These are phyloP conservation scores for Cystobasidium sp. DNA, from an alignment of 1,284 basidiomycete species.

Conservation along the genomic window DNA sequence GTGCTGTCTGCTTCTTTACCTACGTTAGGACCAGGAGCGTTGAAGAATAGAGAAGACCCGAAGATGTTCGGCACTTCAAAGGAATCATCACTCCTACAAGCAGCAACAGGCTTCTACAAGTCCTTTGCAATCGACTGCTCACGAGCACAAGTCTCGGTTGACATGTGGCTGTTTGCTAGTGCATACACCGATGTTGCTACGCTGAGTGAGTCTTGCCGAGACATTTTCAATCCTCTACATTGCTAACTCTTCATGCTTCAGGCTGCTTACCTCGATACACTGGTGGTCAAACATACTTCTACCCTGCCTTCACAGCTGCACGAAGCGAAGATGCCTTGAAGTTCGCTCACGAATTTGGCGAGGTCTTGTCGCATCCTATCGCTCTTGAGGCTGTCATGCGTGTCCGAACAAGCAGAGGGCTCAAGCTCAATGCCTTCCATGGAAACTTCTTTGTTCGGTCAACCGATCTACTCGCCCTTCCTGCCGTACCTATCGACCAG, in stretches of 20 bases:
- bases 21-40: slow-evolving; percentile 82
- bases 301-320: slow-evolving; percentile 95
- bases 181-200: slow-evolving; percentile 95
- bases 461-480: slow-evolving; percentile 94
- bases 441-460: slow-evolving; percentile 99
- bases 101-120: slow-evolving; percentile 90
- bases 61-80: slow-evolving; percentile 95
- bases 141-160: slow-evolving; percentile 93
- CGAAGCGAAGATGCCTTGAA: slow-evolving; percentile 94
- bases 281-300: slow-evolving; percentile 96
- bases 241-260: slow-evolving; percentile 54
- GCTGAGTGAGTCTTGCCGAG: slow-evolving; percentile 63
- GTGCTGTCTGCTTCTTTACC: slow-evolving; percentile 87
- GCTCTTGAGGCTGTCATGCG: slow-evolving; percentile 98
- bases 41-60: slow-evolving; percentile 95
- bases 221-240: background rate
- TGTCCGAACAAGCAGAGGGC: slow-evolving; percentile 90
- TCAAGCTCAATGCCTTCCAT: slow-evolving; percentile 97
- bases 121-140: slow-evolving; percentile 99
- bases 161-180: slow-evolving; percentile 97
- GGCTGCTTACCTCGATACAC: slow-evolving; percentile 96
- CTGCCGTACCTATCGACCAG: slow-evolving; percentile 93
- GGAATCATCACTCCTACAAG: slow-evolving; percentile 86
- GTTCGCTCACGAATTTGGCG: slow-evolving; percentile 95
- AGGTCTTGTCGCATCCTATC: slow-evolving; percentile 89